phyloP scores from a whole-genome alignment of 2,329 filamentous ascomycete species.

The Cercospora beticola region DNA sequence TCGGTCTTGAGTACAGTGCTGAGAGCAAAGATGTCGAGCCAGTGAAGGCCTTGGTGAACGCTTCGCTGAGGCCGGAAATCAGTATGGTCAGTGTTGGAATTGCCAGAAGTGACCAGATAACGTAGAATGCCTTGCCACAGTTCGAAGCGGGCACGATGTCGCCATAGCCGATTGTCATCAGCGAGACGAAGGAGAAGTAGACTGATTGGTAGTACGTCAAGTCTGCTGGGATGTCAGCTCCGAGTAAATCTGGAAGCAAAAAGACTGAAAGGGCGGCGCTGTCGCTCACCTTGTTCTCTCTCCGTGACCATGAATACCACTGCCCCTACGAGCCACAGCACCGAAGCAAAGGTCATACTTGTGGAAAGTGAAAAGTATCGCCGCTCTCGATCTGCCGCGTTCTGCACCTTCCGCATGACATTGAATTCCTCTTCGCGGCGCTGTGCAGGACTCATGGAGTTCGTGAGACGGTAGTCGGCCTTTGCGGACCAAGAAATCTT shows the following conservation, averaged over 20 bases:
- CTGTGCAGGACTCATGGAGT: slow-evolving; percentile 37
- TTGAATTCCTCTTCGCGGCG: slow-evolving; percentile 52
- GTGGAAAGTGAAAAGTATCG: slow-evolving; percentile 44
- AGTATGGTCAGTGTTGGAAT: slow-evolving; percentile 56
- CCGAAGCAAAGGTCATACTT: slow-evolving; percentile 42
- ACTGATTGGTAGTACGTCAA: slow-evolving; percentile 55
- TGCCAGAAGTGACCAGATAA: slow-evolving; percentile 57
- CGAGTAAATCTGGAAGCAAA: neutral
- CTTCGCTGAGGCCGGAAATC: slow-evolving; percentile 56
- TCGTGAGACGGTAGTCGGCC: slow-evolving; percentile 47
- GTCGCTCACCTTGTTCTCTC: slow-evolving; percentile 37
- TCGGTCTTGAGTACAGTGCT: neutral
- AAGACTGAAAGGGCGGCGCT: neutral
- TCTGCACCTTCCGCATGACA: slow-evolving; percentile 49
- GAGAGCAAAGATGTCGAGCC: slow-evolving; percentile 55
- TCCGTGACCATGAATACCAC: slow-evolving; percentile 52
- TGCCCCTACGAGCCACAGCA: slow-evolving; percentile 52
- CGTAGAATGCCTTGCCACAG: slow-evolving; percentile 56
- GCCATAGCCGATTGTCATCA: slow-evolving; percentile 58
- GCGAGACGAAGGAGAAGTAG: slow-evolving; percentile 55
- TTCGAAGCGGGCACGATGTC: slow-evolving; percentile 51
- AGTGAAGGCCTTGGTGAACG: slow-evolving; percentile 55
- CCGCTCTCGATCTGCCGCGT: slow-evolving; percentile 42
- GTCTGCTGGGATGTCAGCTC: neutral
- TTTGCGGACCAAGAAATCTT: slow-evolving; percentile 43